These are phyloP conservation scores for Monascus ruber DNA, from an alignment of 2,329 filamentous ascomycete genomes.

Conservation along the genomic window DNA sequence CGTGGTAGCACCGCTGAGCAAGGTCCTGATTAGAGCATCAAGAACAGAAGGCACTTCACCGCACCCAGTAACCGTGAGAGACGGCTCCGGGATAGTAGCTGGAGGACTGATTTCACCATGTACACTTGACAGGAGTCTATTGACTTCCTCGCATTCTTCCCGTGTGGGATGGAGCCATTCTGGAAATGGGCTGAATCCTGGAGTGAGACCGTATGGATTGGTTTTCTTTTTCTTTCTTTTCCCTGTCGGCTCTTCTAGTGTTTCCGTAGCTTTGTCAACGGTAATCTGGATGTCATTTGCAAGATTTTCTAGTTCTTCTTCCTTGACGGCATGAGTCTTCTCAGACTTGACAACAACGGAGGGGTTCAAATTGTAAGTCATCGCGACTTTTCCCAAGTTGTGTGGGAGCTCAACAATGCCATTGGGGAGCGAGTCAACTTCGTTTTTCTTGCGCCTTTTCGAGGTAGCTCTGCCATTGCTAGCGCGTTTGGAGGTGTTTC, in stretches of 20 bases:
- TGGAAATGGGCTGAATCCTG: slow-evolving; percentile 54
- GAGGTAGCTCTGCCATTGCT: too few species aligned
- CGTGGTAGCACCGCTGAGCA: slow-evolving; percentile 51
- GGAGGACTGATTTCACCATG: slow-evolving; percentile 58
- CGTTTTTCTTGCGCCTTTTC: too few species aligned
- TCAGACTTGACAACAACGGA: too few species aligned
- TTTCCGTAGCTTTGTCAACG: slow-evolving; percentile 10
- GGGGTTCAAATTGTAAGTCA: too few species aligned
- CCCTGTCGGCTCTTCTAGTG: slow-evolving; percentile 2
- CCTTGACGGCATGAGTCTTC: too few species aligned
- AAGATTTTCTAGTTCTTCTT: not conserved
- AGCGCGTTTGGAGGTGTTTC: too few species aligned
- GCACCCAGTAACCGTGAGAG: slow-evolving; percentile 59
- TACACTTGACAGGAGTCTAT: slow-evolving; percentile 49
- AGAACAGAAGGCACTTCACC: slow-evolving; percentile 55
- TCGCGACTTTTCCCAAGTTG: too few species aligned
- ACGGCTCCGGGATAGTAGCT: slow-evolving; percentile 56
- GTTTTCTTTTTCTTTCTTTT: slow-evolving; percentile 14
- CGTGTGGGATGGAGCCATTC: slow-evolving; percentile 53
- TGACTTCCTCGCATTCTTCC: slow-evolving; percentile 59
- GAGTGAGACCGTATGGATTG: slow-evolving; percentile 43
- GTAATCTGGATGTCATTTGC: slow-evolving; percentile 7
- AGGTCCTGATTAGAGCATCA: slow-evolving; percentile 52
- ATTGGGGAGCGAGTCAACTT: too few species aligned
- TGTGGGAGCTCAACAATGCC: too few species aligned